Evolutionary conservation across 306 rosid genomes (phyloP).

Genomic region (Ziziphus jujuba): DNA sequence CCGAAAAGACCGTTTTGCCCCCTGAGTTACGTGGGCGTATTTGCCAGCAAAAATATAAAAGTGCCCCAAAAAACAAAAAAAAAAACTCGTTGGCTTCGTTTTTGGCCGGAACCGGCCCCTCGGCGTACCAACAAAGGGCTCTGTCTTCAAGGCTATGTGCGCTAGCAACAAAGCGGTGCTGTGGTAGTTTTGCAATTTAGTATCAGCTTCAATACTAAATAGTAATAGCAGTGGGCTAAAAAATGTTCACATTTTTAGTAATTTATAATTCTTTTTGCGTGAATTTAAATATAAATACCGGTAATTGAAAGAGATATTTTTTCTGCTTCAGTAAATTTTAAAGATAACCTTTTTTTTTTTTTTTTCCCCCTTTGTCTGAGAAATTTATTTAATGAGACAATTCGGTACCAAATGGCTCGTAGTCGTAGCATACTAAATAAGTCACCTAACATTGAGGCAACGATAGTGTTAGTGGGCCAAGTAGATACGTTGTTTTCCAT

Average conservation of each 20-base stretch:
- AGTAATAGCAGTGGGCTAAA: not conserved
- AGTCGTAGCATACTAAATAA: not conserved
- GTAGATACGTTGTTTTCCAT: not conserved
- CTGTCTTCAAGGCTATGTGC: not conserved
- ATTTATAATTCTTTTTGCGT: too few relatives aligned
- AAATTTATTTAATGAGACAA: too few relatives aligned
- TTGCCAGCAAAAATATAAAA: not conserved
- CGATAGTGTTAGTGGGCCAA: not conserved
- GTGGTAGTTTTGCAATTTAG: not conserved
- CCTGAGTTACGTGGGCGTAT: not conserved
- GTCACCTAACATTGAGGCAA: not conserved
- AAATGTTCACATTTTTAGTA: too few relatives aligned
- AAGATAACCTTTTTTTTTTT: too few relatives aligned
- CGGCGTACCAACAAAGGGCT: constrained; percentile 3
- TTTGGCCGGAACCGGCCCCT: constrained; percentile 5
- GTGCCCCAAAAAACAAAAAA: too few relatives aligned
- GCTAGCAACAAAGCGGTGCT: not conserved
- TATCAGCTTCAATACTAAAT: not conserved
- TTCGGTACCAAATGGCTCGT: too few relatives aligned
- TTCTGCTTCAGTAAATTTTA: too few relatives aligned
- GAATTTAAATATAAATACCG: not conserved
- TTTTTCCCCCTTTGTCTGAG: too few relatives aligned
- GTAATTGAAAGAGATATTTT: too few relatives aligned
- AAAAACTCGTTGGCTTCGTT: constrained; percentile 5
- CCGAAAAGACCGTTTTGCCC: not conserved